phyloP scores from a whole-genome alignment of 2,329 filamentous ascomycete species.

The Trichophyton benhamiae region DNA sequence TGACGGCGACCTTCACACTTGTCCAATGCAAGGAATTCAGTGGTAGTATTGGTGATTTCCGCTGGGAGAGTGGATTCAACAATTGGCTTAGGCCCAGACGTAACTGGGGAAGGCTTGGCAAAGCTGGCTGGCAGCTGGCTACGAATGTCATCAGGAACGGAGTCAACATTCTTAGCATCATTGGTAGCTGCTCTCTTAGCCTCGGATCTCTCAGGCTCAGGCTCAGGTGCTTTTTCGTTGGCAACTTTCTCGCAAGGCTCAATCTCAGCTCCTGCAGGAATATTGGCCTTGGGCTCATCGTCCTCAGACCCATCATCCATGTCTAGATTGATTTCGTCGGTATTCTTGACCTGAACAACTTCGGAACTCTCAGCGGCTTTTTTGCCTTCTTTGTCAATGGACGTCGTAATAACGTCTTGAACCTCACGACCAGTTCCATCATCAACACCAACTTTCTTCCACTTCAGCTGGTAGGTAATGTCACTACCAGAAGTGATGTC shows the following conservation, averaged over 20 bases:
- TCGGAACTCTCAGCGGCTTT: neutral
- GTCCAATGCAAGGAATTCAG: constrained; percentile 78
- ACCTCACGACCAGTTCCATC: constrained; percentile 18
- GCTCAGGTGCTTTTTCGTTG: constrained; percentile 15
- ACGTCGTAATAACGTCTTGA: constrained; percentile 15
- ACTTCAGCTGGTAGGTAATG: constrained; percentile 25
- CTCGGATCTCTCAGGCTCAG: neutral
- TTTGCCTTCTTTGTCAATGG: constrained; percentile 10
- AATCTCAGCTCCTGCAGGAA: neutral
- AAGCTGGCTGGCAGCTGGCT: constrained; percentile 69
- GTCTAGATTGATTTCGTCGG: constrained; percentile 29
- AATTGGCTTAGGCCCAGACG: constrained; percentile 23
- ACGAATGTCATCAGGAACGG: constrained; percentile 53
- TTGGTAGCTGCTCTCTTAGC: constrained; percentile 10
- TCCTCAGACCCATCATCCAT: constrained; percentile 11
- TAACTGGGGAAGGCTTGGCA: constrained; percentile 26
- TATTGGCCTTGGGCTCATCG: constrained; percentile 3
- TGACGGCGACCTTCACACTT: constrained; percentile 61
- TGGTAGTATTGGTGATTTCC: constrained; percentile 63
- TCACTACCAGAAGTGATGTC: constrained; percentile 12
- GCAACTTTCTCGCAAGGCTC: neutral
- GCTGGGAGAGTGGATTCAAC: constrained; percentile 54
- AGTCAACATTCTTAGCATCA: constrained; percentile 13
- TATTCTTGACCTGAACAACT: constrained; percentile 38
- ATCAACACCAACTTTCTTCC: constrained; percentile 27